Base-by-base conservation (phyloP, 192 early-diverging fungal genomes). In the Spinellus fusiger region DNA sequence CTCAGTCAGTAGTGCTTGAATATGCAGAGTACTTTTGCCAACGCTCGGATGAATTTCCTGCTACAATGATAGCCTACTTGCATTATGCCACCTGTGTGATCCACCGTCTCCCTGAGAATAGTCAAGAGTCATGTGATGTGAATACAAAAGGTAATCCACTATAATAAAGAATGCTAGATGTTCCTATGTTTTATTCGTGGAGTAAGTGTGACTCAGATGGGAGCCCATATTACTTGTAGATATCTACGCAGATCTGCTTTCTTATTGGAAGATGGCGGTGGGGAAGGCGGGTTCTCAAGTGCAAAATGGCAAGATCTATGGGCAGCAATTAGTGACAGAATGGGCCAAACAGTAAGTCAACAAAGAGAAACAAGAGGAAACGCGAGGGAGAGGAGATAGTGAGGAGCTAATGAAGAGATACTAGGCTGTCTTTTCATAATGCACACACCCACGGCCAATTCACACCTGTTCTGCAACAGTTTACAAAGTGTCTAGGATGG, bases 251-350 rank as follows among this genome's bases (percentile, higher is more conserved):
- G 77, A 80, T 25, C 69, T 98, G 54, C 85, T 81, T 50, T 76
- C 82, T 10, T 82, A 73, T 52, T 98, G 90, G 90, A 78, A 86
- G 58, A 78, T 82, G 15, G 87, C 91, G n/a, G 84, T 93, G 54
- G 73, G 69, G 44, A 86, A 91, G 68, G 87, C 92, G 0, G 75
- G 75, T 22, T 81, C 83, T 40, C 83, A 88, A 57, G 66, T 92
- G 20, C 82, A 81, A 33, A 86, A 88, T 28, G 94, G 94, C 44
- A 93, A 96, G 64, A 78, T 95, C 25, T 93, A 84, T 73, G 91
- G 92, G 31, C 84, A 87, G 9, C 73, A 79, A 35, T 78, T 88
- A 26, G 87, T 96, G 12, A 83, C 79, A 22, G 91, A 94, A 70
- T 98, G 95, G 95, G 89, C 82, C 4, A 77, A 79, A 54, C 84